A percentile compares a stretch with the other conserved stretches of the same genome.
phyloP scores from a whole-genome alignment of 306 rosid genomes.

The Glycyrrhiza uralensis region DNA sequence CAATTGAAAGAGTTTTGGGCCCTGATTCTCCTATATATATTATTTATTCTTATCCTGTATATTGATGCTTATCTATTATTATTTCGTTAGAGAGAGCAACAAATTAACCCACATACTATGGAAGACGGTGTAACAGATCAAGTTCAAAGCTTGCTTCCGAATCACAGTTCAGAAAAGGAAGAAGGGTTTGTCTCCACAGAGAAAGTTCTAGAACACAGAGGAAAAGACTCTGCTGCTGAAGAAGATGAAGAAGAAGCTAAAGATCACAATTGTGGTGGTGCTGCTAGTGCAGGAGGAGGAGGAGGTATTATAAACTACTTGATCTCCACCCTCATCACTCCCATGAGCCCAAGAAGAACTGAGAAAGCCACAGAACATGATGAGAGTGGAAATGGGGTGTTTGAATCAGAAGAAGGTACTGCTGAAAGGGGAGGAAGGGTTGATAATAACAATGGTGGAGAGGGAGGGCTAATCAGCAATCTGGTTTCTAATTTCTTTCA shows the following conservation, averaged over 20 bases:
- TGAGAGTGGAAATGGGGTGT: background rate
- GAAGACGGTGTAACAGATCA: constrained; percentile 31
- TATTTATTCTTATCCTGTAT: background rate
- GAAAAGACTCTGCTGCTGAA: background rate
- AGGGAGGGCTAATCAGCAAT: constrained; percentile 31
- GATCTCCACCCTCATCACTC: constrained; percentile 22
- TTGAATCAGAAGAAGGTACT: background rate
- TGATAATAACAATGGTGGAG: background rate
- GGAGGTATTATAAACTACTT: constrained; percentile 34
- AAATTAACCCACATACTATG: constrained; percentile 2
- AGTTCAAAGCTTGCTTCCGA: background rate
- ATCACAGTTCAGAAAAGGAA: background rate
- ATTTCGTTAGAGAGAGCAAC: background rate
- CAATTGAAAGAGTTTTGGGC: background rate
- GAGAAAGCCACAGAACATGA: background rate
- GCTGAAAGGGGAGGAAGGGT: background rate
- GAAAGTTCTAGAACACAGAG: no score
- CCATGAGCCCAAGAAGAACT: constrained; percentile 11
- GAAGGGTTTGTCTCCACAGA: background rate
- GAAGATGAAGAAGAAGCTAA: background rate
- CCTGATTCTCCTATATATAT: background rate
- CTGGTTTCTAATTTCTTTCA: constrained; percentile 34
- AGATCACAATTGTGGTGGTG: background rate
- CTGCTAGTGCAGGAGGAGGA: no score
- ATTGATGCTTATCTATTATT: background rate